These are phyloP conservation scores for Taxawa tesnikishii DNA, from an alignment of 2,329 filamentous ascomycete genomes.

Conservation along the genomic window DNA sequence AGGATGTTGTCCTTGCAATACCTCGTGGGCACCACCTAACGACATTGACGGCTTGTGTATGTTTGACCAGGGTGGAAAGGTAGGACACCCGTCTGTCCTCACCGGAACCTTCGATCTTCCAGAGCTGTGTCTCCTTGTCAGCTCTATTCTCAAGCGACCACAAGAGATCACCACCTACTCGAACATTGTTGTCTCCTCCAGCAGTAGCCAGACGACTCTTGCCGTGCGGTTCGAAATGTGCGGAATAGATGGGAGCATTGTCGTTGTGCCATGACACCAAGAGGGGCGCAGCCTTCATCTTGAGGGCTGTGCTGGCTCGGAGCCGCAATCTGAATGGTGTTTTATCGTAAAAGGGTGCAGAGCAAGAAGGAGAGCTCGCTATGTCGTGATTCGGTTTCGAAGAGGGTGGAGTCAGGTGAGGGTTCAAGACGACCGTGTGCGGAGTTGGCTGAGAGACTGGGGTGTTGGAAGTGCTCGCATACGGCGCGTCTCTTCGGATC, in stretches of 20 bases:
- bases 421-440: neutral
- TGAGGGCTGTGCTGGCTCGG: slow-evolving; percentile 9
- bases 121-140: slow-evolving; percentile 47
- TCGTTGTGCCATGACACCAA: slow-evolving; percentile 99
- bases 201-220: slow-evolving; percentile 88
- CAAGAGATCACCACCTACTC: slow-evolving; percentile 44
- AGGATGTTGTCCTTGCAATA: slow-evolving; percentile 28
- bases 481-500: neutral
- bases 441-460: neutral
- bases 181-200: slow-evolving; percentile 92
- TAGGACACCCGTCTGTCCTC: slow-evolving; percentile 86
- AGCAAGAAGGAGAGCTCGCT: neutral
- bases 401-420: neutral
- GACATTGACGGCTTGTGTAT: slow-evolving; percentile 96
- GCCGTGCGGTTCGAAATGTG: slow-evolving; percentile 86
- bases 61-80: slow-evolving; percentile 79
- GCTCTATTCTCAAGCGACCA: slow-evolving; percentile 4
- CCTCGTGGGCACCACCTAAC: slow-evolving; percentile 92
- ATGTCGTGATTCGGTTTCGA: neutral
- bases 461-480: neutral
- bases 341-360: neutral
- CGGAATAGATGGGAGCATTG: slow-evolving; percentile 92
- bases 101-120: slow-evolving; percentile 76
- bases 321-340: neutral
- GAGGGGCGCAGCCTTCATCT: slow-evolving; percentile 90